These are phyloP conservation scores for Cetraspora pellucida DNA, from an alignment of 192 early-diverging fungal genomes.

Conservation along the genomic window DNA sequence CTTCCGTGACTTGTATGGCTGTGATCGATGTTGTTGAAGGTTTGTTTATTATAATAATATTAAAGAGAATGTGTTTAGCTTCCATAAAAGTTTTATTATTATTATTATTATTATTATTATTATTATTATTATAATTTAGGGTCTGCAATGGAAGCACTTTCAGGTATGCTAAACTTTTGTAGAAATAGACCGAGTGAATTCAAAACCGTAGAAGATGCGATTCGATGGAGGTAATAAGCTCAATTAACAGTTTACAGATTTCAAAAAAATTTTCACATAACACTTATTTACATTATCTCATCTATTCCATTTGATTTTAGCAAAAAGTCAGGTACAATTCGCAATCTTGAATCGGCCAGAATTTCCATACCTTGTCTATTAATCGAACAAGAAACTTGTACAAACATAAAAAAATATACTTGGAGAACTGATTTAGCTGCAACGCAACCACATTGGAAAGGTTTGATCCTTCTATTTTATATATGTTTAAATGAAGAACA, in stretches of 20 bases:
- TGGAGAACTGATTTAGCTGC: constrained; percentile 69
- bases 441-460: constrained; percentile 70
- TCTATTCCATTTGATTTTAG: constrained; percentile 29
- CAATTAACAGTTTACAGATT: neutral
- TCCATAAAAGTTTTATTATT: neutral
- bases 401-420: constrained; percentile 34
- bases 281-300: neutral
- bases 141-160: constrained; percentile 60
- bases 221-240: constrained; percentile 58
- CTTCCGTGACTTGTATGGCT: constrained; percentile 61
- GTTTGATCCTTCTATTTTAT: constrained; percentile 39
- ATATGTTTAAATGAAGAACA: neutral
- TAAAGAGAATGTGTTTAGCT: neutral
- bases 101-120: neutral
- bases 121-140: constrained; percentile 35
- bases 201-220: constrained; percentile 49
- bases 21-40: constrained; percentile 85
- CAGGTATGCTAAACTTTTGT: constrained; percentile 50
- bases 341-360: constrained; percentile 66
- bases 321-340: constrained; percentile 63
- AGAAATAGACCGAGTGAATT: constrained; percentile 53
- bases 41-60: constrained; percentile 19
- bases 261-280: neutral
- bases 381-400: constrained; percentile 29
- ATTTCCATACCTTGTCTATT: constrained; percentile 74